Evolutionary conservation across 768 basidiomycete species (phyloP), one percentile per base, ranked within the genome.

Genomic region (Arthromyces matolae): DNA sequence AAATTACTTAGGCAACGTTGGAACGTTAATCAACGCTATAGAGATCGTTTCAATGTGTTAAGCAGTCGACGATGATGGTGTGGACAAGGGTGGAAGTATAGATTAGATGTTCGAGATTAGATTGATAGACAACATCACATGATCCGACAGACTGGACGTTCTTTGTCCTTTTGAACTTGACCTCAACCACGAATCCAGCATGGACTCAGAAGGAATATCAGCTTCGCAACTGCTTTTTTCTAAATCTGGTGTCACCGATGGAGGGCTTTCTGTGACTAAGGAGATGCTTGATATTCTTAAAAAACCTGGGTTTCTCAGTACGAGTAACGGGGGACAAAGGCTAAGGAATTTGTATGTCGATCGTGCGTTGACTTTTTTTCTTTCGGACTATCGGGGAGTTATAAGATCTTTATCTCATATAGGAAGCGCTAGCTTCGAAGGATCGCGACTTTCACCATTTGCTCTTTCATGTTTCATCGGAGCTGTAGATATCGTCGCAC

Each of bases 391-490:
- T n/a, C n/a, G n/a, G 13, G 16, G 14, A 20, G 27, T n/a, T 3
- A 9, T n/a, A 13, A 27, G 23, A 36, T 37, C 13, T 38, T 16
- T 39, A 5, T 31, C 12, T 19, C 27, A 9, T 34, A 8, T 12
- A 67, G 64, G 59, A 9, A 67, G 65, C 16, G 35, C 57, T 6
- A 54, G 41, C 14, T 59, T 68, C n/a, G 55, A 63, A 8, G 24
- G 47, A 3, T 41, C 22, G 27, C 54, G 52, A 10, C 59, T 71
- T 13, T 67, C 68, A 12, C 27, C 44, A 0, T 65, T 70, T 37
- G 66, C 59, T 2, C 23, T 58, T 32, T 45, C 51, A 5, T 68
- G 68, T 37, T 66, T 52, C 46, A 43, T 57, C 0, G 70, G 69
- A 4, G 12, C 25, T 4, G n/a, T 64, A 1, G 52, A 56, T 5